Percentiles rank a stretch among this genome's conserved stretches.
Evolutionary conservation across 805 yeast genomes (phyloP).

Genomic region (Zygoascus ofunaensis): DNA sequence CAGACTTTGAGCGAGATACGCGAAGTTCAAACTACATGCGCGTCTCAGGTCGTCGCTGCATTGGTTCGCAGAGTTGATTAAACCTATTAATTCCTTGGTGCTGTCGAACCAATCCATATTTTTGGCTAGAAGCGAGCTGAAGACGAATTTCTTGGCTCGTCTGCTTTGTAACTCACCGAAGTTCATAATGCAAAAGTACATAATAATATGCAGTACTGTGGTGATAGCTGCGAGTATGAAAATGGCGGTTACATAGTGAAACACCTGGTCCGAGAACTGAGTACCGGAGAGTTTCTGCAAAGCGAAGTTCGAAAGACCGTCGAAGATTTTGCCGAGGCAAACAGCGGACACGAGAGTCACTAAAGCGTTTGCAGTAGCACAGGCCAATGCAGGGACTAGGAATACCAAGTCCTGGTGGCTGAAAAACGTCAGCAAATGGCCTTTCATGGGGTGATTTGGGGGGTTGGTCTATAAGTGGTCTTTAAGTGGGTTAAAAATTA

Average conservation of each 20-base stretch:
- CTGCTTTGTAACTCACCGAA: constrained; percentile 65
- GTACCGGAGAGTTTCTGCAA: constrained; percentile 25
- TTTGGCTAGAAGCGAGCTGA: constrained; percentile 37
- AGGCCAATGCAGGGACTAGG: constrained; percentile 9
- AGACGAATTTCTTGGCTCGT: constrained; percentile 43
- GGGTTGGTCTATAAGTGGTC: too few species aligned
- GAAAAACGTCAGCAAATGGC: background rate
- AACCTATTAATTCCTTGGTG: constrained; percentile 49
- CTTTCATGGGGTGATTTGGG: too few species aligned
- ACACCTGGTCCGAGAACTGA: constrained; percentile 33
- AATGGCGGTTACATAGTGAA: constrained; percentile 30
- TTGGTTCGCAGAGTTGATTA: constrained; percentile 45
- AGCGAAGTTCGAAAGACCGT: constrained; percentile 31
- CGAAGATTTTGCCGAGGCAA: constrained; percentile 57
- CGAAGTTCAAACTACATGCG: constrained; percentile 60
- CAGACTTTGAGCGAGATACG: constrained; percentile 43
- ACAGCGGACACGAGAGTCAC: constrained; percentile 34
- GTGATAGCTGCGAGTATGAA: constrained; percentile 41
- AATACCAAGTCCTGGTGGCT: constrained; percentile 1
- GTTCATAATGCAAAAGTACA: constrained; percentile 52
- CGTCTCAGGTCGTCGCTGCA: constrained; percentile 65
- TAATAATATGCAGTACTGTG: constrained; percentile 41
- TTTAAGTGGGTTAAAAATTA: too few species aligned
- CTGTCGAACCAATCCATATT: constrained; percentile 57
- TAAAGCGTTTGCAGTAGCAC: constrained; percentile 2